These are phyloP conservation scores for Trichoderma lentiforme DNA, from an alignment of 2,329 filamentous ascomycete genomes.

Conservation along the genomic window DNA sequence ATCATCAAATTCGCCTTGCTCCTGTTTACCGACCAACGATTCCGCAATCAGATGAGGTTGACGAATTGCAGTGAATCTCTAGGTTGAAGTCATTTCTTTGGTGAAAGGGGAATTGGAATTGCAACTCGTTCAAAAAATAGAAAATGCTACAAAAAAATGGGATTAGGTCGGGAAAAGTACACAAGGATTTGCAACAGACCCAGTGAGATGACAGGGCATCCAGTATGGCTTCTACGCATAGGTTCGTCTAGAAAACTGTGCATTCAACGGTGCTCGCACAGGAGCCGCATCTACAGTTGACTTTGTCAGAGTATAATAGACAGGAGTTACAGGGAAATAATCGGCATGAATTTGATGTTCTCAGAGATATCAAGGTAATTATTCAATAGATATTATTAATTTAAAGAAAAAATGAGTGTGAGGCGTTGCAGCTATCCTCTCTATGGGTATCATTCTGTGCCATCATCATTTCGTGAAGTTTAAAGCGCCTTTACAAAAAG, in stretches of 20 bases:
- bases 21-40: constrained; percentile 26
- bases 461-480: background rate
- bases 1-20: constrained; percentile 28
- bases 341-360: constrained; percentile 9
- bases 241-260: constrained; percentile 5
- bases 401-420: background rate
- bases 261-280: constrained; percentile 16
- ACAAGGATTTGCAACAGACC: background rate
- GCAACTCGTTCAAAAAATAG: background rate
- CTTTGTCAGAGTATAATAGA: constrained; percentile 18
- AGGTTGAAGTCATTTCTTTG: background rate
- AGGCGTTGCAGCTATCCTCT: background rate
- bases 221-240: background rate
- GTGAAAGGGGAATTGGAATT: background rate
- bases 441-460: background rate
- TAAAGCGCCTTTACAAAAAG: constrained; percentile 10
- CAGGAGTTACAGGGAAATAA: background rate
- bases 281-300: constrained; percentile 14
- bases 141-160: background rate
- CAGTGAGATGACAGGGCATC: background rate
- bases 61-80: constrained; percentile 34
- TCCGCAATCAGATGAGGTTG: constrained; percentile 28
- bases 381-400: constrained; percentile 13
- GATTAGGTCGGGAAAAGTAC: background rate
- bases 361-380: constrained; percentile 10